phyloP scores from a whole-genome alignment of 2,329 filamentous ascomycete species.

The Fusarium robinianum region DNA sequence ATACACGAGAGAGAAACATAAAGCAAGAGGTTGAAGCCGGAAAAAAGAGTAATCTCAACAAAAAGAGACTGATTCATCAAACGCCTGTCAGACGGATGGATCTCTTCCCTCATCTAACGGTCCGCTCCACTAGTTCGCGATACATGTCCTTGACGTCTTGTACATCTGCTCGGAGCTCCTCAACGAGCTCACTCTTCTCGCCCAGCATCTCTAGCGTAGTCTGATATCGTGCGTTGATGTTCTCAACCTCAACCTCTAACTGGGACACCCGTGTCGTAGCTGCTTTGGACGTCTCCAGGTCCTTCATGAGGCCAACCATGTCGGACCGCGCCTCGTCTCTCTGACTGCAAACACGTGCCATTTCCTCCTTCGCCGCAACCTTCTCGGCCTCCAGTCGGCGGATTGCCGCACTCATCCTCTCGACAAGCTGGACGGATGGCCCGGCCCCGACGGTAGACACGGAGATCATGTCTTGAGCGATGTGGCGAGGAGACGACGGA shows the following conservation, averaged over 20 bases:
- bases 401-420: slow-evolving; percentile 93
- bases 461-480: slow-evolving; percentile 82
- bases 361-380: slow-evolving; percentile 84
- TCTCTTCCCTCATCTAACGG: slow-evolving; percentile 63
- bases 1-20: slow-evolving; percentile 29
- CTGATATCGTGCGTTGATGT: slow-evolving; percentile 78
- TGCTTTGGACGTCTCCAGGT: slow-evolving; percentile 71
- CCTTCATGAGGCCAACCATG: slow-evolving; percentile 87
- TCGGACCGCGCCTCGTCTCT: slow-evolving; percentile 90
- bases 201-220: slow-evolving; percentile 93
- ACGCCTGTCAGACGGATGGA: slow-evolving; percentile 9
- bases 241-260: slow-evolving; percentile 69
- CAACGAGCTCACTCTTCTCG: slow-evolving; percentile 94
- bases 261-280: slow-evolving; percentile 63
- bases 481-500: slow-evolving; percentile 66
- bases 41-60: no score
- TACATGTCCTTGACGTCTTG: slow-evolving; percentile 96
- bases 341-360: slow-evolving; percentile 78
- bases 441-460: slow-evolving; percentile 89
- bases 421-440: slow-evolving; percentile 91
- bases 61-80: slow-evolving; percentile 9
- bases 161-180: slow-evolving; percentile 88
- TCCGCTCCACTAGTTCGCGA: slow-evolving; percentile 85
- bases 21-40: slow-evolving; percentile 14
- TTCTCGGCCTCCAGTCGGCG: slow-evolving; percentile 91